Conservation (phyloP, 208 protist genomes). For the Acanthamoeba sp. region DNA sequence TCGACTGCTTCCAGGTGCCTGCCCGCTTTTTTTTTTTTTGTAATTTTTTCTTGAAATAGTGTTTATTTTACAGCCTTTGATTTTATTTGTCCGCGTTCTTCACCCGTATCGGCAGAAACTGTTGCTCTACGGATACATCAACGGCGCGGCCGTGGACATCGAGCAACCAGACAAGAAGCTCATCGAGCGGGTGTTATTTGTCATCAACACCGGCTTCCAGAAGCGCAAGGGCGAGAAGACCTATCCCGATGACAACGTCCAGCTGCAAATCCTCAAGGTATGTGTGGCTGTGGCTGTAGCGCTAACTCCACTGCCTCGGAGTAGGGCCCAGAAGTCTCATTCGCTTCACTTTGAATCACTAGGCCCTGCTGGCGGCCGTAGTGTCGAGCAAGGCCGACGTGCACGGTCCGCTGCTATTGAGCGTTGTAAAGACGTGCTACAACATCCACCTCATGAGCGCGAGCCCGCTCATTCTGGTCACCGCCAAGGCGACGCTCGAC, state of each 20-base stretch:
- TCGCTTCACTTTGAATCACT: neutral
- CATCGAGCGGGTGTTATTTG: slow-evolving; percentile 82
- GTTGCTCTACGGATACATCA: slow-evolving; percentile 87
- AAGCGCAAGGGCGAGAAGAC: slow-evolving; percentile 62
- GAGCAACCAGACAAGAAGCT: slow-evolving; percentile 72
- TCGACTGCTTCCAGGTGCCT: slow-evolving; percentile 70
- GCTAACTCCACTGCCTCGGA: neutral
- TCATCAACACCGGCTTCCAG: slow-evolving; percentile 86
- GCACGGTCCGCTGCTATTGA: slow-evolving; percentile 88
- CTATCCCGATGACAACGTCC: slow-evolving; percentile 83
- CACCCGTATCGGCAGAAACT: slow-evolving; percentile 80
- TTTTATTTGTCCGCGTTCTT: neutral
- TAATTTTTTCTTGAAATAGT: neutral
- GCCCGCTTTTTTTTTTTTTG: neutral
- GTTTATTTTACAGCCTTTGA: neutral
- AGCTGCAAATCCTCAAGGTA: slow-evolving; percentile 90
- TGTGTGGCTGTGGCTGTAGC: neutral
- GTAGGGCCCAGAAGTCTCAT: too few species aligned
- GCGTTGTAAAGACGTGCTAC: slow-evolving; percentile 88
- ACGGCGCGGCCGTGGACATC: slow-evolving; percentile 50
- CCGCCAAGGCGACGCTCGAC: slow-evolving; percentile 84
- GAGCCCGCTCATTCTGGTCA: slow-evolving; percentile 76
- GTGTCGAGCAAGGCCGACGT: slow-evolving; percentile 84
- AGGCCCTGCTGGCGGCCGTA: slow-evolving; percentile 88
- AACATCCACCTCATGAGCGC: slow-evolving; percentile 89